Conservation (phyloP, 257 asterid genomes). For the Solanum pennellii region DNA sequence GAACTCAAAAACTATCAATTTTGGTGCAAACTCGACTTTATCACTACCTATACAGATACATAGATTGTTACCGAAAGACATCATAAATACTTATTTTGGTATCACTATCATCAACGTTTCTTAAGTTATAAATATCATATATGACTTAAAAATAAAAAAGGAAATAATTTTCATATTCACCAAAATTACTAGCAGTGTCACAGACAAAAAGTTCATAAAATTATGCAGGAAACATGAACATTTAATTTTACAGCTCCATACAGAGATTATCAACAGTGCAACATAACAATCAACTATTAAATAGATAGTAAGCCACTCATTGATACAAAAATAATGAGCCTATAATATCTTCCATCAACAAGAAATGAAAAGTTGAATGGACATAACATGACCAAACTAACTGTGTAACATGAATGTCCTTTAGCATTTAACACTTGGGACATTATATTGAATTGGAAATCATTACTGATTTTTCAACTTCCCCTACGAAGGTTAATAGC, state of each 20-base stretch:
- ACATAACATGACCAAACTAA: background rate
- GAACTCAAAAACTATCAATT: no score
- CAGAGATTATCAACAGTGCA: background rate
- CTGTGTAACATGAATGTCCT: background rate
- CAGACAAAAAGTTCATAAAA: background rate
- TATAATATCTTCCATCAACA: background rate
- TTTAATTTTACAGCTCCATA: background rate
- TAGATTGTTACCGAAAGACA: no score
- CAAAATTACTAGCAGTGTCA: background rate
- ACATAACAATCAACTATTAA: background rate
- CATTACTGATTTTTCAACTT: background rate
- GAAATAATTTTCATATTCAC: background rate
- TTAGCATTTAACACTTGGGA: background rate
- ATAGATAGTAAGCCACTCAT: background rate
- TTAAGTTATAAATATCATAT: background rate
- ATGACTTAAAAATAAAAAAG: background rate
- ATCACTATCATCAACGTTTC: background rate
- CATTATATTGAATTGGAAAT: background rate
- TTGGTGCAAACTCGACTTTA: no score
- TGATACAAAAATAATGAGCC: background rate
- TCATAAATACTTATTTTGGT: no score
- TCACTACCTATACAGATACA: no score
- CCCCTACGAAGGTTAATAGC: background rate
- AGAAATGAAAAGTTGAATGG: no score
- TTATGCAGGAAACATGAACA: background rate